These are phyloP conservation scores for Physaria fendleri DNA, from an alignment of 345 rosid species.

Conservation along the genomic window DNA sequence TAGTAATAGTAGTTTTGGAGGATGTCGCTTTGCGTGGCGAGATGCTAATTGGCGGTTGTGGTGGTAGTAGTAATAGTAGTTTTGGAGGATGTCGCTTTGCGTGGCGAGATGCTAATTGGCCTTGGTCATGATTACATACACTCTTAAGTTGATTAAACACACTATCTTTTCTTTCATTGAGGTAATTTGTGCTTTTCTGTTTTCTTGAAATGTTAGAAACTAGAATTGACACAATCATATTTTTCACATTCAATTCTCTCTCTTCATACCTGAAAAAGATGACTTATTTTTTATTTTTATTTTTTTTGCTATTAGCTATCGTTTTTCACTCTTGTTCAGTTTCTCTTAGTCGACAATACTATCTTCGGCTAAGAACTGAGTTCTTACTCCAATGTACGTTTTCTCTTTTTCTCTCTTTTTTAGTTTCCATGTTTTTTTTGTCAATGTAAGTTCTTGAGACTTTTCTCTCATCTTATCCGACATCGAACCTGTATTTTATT, in stretches of 20 bases:
- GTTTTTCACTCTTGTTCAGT: no score
- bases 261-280: background rate
- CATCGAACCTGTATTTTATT: no score
- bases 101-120: constrained; percentile 95
- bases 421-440: no score
- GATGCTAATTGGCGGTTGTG: constrained; percentile 80
- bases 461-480: no score
- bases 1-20: constrained; percentile 13
- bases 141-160: background rate
- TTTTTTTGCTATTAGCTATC: background rate
- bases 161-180: background rate
- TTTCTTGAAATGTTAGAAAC: background rate
- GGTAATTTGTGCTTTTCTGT: background rate
- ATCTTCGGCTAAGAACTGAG: no score
- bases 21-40: constrained; percentile 65
- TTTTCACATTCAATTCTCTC: background rate
- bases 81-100: constrained; percentile 41
- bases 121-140: constrained; percentile 54
- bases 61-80: constrained; percentile 1
- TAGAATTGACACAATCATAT: background rate
- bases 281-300: no score
- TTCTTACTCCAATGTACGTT: no score
- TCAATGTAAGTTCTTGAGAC: no score
- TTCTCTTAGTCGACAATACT: no score
- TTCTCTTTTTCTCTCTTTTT: no score